These are phyloP conservation scores for Marasmius fiardii DNA, from an alignment of 1,284 basidiomycete species.

Conservation along the genomic window DNA sequence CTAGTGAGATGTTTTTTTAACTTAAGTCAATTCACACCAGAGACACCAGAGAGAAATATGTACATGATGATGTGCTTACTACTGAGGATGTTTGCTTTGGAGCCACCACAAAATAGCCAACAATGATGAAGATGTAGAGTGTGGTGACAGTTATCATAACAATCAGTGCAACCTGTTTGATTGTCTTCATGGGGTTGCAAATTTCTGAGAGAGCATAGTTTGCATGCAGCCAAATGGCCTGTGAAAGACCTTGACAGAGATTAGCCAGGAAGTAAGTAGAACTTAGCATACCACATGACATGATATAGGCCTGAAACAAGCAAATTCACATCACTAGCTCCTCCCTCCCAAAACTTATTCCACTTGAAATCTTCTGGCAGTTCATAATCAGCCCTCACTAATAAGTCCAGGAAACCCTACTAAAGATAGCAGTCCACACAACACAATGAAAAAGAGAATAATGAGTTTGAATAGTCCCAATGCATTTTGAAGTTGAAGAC, in stretches of 20 bases:
- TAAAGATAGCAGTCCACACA: conserved; percentile 55
- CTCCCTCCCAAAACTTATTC: conserved; percentile 55
- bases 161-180: conserved; percentile 63
- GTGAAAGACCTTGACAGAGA: conserved; percentile 50
- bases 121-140: conserved; percentile 59
- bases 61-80: conserved; percentile 62
- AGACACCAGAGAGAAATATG: conserved; percentile 18
- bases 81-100: conserved; percentile 59
- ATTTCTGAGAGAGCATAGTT: conserved; percentile 72
- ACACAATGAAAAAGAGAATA: conserved; percentile 50
- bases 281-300: conserved; percentile 55
- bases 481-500: conserved; percentile 61
- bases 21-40: conserved; percentile 1
- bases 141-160: conserved; percentile 53
- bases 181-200: conserved; percentile 60
- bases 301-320: conserved; percentile 63
- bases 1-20: too few relatives aligned
- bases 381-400: conserved; percentile 39
- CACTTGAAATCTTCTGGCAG: conserved; percentile 49
- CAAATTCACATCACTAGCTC: conserved; percentile 44
- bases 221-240: conserved; percentile 65
- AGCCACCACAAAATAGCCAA: conserved; percentile 73
- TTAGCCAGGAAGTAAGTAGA: background rate
- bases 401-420: conserved; percentile 43
- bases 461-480: conserved; percentile 66